Evolutionary conservation across 2,329 filamentous ascomycete species (phyloP), one percentile per base, ranked within the genome.

Genomic region (Colletotrichum limetticola): DNA sequence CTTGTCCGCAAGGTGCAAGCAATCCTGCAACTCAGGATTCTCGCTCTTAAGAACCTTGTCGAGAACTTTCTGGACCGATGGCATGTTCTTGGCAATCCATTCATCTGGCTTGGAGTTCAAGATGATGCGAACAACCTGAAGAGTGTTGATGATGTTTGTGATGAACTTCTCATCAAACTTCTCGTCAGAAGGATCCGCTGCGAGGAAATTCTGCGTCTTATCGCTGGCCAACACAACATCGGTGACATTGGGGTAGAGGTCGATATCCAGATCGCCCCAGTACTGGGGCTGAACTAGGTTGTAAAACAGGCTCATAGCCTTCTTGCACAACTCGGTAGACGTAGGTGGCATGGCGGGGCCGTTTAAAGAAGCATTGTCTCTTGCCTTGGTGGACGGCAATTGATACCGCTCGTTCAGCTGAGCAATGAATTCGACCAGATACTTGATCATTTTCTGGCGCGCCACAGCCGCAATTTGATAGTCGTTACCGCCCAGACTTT

Each of bases 391-490:
- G 26, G 93, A 93, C 16, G 92, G 92, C 26, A 95, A 89, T 24
- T 92, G 91, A 80, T 94, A 98, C 42, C 95, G 91, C 82, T 98
- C 97, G 22, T 93, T 93, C 26, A 98, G 87, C 63, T 95, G 93
- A 1, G 95, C 95, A 77, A 98, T 98, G 82, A 98, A 98, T 74
- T 97, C 94, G 35, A 98, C 94, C 37, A 99, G 89, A 79, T 98
- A 99, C 82, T 98, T 98, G 60, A 98, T 89, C 86, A 99, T 93
- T 81, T 95, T 93, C 56, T 92, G 89, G 24, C 95, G 91, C 66
- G 93, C 91, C 1, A 89, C 81, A 0, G 88, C 80, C 9, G 93
- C 90, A 30, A 96, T 91, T 74, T 89, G 86, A 76, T 94, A 95
- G 68, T 95, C 93, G 0, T 85, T 82, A 72, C 87, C 87, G 61